These are phyloP conservation scores for Fimicolochytrium jonesii DNA, from an alignment of 192 early-diverging fungal species.

Conservation along the genomic window DNA sequence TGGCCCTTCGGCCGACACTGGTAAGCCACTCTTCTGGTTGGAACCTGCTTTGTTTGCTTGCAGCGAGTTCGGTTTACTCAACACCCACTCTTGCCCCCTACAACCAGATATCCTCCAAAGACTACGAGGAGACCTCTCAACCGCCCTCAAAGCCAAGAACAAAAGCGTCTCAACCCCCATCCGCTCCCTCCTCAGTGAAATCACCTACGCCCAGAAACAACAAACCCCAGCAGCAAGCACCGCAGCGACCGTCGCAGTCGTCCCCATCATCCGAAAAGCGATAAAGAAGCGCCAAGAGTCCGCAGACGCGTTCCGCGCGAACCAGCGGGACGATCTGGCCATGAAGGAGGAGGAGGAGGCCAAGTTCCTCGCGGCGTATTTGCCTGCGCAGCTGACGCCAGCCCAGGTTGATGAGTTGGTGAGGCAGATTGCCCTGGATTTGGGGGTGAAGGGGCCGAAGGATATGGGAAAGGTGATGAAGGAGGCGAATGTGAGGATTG, in stretches of 20 bases:
- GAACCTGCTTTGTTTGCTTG: too few relatives aligned
- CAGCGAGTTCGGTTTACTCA: too few relatives aligned
- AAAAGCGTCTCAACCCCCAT: slow-evolving; percentile 58
- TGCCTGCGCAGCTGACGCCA: slow-evolving; percentile 73
- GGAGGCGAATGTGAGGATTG: slow-evolving; percentile 53
- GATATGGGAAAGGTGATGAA: slow-evolving; percentile 88
- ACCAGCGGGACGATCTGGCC: slow-evolving; percentile 71
- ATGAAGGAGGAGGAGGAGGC: slow-evolving; percentile 63
- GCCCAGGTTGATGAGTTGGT: slow-evolving; percentile 69
- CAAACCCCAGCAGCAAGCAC: slow-evolving; percentile 3
- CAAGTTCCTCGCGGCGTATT: slow-evolving; percentile 41
- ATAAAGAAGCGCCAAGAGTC: slow-evolving; percentile 83
- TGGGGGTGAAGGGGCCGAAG: slow-evolving; percentile 59
- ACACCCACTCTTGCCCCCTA: too few relatives aligned
- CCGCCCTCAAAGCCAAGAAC: slow-evolving; percentile 71
- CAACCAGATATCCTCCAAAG: too few relatives aligned
- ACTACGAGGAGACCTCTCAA: slow-evolving; percentile 84
- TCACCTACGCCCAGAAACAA: slow-evolving; percentile 73
- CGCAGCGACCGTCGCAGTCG: slow-evolving; percentile 56
- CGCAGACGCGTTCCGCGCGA: slow-evolving; percentile 56
- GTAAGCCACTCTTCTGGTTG: too few relatives aligned
- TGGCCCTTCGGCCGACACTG: too few relatives aligned
- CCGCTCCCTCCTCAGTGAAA: slow-evolving; percentile 75
- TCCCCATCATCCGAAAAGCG: slow-evolving; percentile 67
- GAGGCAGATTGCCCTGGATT: slow-evolving; percentile 42